Base-by-base conservation (phyloP, 2,329 filamentous ascomycete species). In the Orbilia quercus region DNA sequence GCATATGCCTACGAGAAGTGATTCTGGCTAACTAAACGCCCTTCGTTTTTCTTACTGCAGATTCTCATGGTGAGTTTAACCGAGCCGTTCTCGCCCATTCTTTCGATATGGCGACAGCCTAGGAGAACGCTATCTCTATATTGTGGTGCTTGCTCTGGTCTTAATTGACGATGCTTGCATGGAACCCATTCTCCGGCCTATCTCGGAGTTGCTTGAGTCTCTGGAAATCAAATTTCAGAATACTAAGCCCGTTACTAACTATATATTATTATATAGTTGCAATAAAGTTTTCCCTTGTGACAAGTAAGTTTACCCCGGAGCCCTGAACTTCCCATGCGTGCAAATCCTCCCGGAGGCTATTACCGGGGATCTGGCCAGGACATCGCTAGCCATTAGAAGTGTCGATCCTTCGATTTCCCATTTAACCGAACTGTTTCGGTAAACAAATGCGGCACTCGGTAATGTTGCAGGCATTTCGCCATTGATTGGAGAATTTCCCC, bases 261-360 rank as follows among this genome's bases (percentile, higher is more conserved):
- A 31, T 5, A 31, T 9, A n/a, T 31, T 31, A 31, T 31, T 31
- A 9, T 55, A 83, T 44, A 87, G 85, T 78, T 87, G 85, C 77
- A 79, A 81, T 28, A 85, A 85, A 75, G 85, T 87, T 9, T 86
- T 84, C 75, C 81, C 85, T 0, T 87, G 85, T 76, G 85, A 87
- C 75, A 84, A 81, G 83, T 84, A 81, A 71, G 81, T 78, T 45
- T 42, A 4, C 48, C 14, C 34, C 55, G 16, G 22, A 11, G 14
- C 28, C 36, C 23, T 25, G 23, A 38, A 16, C 31, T 45, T 34
- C 18, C 48, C 50, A 36, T 57, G 28, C 31, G 36, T 34, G 51
- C 36, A 42, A 14, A 44, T 44, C 31, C 23, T n/a, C n/a, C 45
- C 59, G 12, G 51, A 38, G 16, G 1, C 18, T 20, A 11, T 18